Evolutionary conservation across 257 asterid species (phyloP).

Genomic region (Craterostigma plantagineum): DNA sequence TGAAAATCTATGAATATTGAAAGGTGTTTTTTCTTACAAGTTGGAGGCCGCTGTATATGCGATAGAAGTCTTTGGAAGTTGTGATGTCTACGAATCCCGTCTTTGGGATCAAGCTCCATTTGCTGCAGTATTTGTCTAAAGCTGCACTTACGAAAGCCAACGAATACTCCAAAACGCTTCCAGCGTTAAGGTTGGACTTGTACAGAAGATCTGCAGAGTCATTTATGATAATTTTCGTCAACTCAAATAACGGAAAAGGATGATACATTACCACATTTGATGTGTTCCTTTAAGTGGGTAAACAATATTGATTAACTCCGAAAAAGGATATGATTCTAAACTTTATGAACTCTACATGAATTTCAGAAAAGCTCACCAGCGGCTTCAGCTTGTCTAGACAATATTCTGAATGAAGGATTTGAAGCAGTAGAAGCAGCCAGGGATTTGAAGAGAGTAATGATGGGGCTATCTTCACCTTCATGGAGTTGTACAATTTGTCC

Average conservation of each 20-base stretch:
- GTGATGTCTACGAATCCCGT: slow-evolving; percentile 93
- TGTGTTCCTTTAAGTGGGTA: too few species aligned
- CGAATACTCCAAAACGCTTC: slow-evolving; percentile 93
- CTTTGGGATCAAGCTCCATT: slow-evolving; percentile 87
- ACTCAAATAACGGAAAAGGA: too few species aligned
- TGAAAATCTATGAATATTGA: too few species aligned
- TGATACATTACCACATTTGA: too few species aligned
- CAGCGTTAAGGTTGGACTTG: slow-evolving; percentile 79
- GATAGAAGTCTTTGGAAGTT: slow-evolving; percentile 87
- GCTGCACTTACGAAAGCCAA: slow-evolving; percentile 98
- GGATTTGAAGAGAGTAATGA: slow-evolving; percentile 70
- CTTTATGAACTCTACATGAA: too few species aligned
- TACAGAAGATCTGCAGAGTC: slow-evolving; percentile 93
- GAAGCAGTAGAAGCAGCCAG: slow-evolving; percentile 45
- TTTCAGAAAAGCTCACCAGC: slow-evolving; percentile 34
- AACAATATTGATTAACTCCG: too few species aligned
- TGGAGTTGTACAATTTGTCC: slow-evolving; percentile 72
- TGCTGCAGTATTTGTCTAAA: slow-evolving; percentile 78
- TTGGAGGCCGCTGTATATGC: slow-evolving; percentile 87
- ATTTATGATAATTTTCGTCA: too few species aligned
- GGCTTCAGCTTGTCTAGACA: slow-evolving; percentile 97
- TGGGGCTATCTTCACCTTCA: slow-evolving; percentile 74
- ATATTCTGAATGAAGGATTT: slow-evolving; percentile 44
- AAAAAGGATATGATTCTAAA: too few species aligned
- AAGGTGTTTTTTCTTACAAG: slow-evolving; percentile 34